Base-by-base conservation (phyloP, 2,329 filamentous ascomycete genomes). In the Apiospora koreana region DNA sequence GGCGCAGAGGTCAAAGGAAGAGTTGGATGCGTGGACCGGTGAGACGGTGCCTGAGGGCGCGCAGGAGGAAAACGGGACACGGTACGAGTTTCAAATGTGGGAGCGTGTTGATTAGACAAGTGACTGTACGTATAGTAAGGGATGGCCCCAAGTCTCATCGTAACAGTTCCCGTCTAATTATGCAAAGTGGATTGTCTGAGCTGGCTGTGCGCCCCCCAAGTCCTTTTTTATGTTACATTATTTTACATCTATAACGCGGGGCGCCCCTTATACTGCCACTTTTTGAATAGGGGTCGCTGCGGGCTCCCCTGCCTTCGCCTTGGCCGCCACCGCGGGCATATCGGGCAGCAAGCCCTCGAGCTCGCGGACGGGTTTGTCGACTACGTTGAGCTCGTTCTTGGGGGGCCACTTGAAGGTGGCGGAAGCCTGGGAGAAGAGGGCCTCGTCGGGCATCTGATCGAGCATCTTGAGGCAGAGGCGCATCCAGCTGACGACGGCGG, bases 31-130 rank as follows among this genome's bases (percentile, higher is more conserved):
- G 9, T 95, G 91, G 86, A 88, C 89, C 2, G 93, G 92, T 0
- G 91, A 94, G 80, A 83, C 85, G 35, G 85, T 91, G 12, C 82
- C 85, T 0, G 86, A 84, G 54, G 88, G 85, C 0, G 78, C 85
- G 43, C 85, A 91, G 75, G 86, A 87, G 74, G 93, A 95, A 81
- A 87, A 86, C 21, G 89, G 86, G 8, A 89, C 88, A 6, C 80
- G 81, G 77, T 94, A 93, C 80, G 87, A 91, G 79, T 94, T 93
- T 81, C 88, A 93, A 80, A 88, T 94, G 88, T 94, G 90, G 90
- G 90, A 92, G 83, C 88, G 84, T 83, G 77, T 78, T 72, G 79
- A 77, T 75, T 75, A 68, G 69, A 54, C 45, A 62, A 62, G 54
- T 12, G 23, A 38, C 21, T 38, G 21, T 21, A n/a, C 38, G 18